Conservation (phyloP, 495 filamentous ascomycete genomes). For the Penicillium crystallinum region DNA sequence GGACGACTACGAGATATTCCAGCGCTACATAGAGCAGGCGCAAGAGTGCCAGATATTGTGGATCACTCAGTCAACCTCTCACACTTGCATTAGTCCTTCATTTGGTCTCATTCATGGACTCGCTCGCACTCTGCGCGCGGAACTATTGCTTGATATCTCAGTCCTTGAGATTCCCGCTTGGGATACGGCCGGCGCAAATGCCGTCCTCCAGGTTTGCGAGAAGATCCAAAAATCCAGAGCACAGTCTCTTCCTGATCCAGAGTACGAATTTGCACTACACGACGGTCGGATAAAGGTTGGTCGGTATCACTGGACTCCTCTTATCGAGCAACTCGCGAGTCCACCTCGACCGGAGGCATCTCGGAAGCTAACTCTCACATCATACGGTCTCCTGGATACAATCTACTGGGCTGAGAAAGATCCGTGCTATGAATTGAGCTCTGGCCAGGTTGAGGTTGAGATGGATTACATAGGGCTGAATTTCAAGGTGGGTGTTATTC, state of each 20-base stretch:
- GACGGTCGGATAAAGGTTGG: conserved; percentile 21
- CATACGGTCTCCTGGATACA: conserved; percentile 21
- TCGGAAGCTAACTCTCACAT: background rate
- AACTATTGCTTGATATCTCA: conserved; percentile 32
- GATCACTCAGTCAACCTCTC: conserved; percentile 35
- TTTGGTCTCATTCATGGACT: conserved; percentile 35
- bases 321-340: conserved; percentile 13
- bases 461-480: conserved; percentile 39
- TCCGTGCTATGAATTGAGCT: background rate
- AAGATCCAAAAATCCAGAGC: conserved; percentile 14
- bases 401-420: conserved; percentile 19
- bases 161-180: conserved; percentile 37
- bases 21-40: conserved; percentile 6
- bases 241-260: conserved; percentile 10
- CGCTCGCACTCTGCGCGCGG: conserved; percentile 35
- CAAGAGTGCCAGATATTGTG: conserved; percentile 27
- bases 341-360: background rate
- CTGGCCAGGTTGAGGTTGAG: conserved; percentile 31
- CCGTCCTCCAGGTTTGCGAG: conserved; percentile 14
- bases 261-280: conserved; percentile 32
- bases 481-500: conserved; percentile 27
- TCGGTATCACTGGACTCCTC: conserved; percentile 24
- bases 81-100: conserved; percentile 31
- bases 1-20: conserved; percentile 13
- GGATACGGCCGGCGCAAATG: conserved; percentile 3